These are phyloP conservation scores for Cytospora piceicola DNA, from an alignment of 2,329 filamentous ascomycete species.

Conservation along the genomic window DNA sequence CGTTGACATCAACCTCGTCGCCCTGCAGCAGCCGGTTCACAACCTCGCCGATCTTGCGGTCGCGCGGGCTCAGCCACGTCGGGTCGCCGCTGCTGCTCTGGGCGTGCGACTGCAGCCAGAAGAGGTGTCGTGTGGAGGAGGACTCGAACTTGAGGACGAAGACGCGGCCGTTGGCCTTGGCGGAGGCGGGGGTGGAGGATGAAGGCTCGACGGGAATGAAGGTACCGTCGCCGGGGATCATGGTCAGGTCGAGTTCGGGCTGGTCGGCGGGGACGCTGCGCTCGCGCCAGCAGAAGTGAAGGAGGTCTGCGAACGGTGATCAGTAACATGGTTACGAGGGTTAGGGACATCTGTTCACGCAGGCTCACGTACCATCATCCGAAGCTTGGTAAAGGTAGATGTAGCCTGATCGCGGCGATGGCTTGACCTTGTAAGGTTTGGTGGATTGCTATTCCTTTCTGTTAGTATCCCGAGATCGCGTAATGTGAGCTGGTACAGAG, in stretches of 20 bases:
- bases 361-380: slow-evolving; percentile 70
- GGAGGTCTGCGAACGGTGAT: slow-evolving; percentile 63
- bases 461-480: slow-evolving; percentile 32
- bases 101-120: slow-evolving; percentile 93
- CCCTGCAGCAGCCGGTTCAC: slow-evolving; percentile 85
- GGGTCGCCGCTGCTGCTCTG: slow-evolving; percentile 71
- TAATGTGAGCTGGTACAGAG: slow-evolving; percentile 12
- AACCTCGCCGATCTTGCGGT: slow-evolving; percentile 85
- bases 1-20: slow-evolving; percentile 79
- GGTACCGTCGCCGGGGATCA: slow-evolving; percentile 86
- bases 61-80: slow-evolving; percentile 81
- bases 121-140: slow-evolving; percentile 87
- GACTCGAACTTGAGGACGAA: slow-evolving; percentile 93
- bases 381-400: slow-evolving; percentile 77
- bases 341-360: slow-evolving; percentile 1
- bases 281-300: slow-evolving; percentile 97
- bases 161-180: slow-evolving; percentile 83
- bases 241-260: slow-evolving; percentile 86
- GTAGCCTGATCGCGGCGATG: slow-evolving; percentile 76
- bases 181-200: slow-evolving; percentile 57
- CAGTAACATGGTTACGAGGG: not conserved
- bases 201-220: slow-evolving; percentile 79
- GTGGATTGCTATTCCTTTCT: slow-evolving; percentile 48
- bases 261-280: slow-evolving; percentile 70
- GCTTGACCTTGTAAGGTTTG: slow-evolving; percentile 72